phyloP scores from a whole-genome alignment of 352 stramenopile genomes.

The Globisporangium paroecandrum region DNA sequence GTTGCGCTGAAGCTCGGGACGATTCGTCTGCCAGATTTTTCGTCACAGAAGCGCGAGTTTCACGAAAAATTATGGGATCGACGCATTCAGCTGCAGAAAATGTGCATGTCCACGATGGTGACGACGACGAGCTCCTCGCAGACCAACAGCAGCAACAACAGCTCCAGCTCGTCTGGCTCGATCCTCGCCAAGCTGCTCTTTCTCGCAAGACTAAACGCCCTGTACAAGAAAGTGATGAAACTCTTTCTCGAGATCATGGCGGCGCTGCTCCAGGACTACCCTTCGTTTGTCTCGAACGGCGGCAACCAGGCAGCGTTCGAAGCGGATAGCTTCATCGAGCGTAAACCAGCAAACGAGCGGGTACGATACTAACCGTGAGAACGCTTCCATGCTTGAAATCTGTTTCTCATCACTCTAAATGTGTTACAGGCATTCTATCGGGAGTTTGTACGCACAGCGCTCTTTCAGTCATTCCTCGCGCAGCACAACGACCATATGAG shows the following conservation, averaged over 20 bases:
- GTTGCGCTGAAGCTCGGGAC: constrained; percentile 18
- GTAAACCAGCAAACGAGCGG: constrained; percentile 23
- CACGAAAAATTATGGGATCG: constrained; percentile 45
- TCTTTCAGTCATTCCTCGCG: constrained; percentile 39
- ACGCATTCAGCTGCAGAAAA: constrained; percentile 48
- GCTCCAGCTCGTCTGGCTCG: neutral
- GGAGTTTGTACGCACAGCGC: constrained; percentile 26
- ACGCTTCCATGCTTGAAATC: neutral
- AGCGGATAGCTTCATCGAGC: constrained; percentile 20
- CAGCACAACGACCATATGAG: constrained; percentile 36
- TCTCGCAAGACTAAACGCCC: constrained; percentile 19
- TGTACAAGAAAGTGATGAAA: constrained; percentile 31
- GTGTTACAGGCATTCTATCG: constrained; percentile 28
- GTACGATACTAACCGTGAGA: constrained; percentile 18
- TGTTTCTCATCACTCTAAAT: neutral
- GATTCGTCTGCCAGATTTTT: constrained; percentile 24
- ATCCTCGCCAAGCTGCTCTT: constrained; percentile 17
- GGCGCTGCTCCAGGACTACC: constrained; percentile 19
- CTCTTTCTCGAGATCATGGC: constrained; percentile 25
- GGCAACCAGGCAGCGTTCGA: constrained; percentile 21
- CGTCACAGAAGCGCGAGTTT: constrained; percentile 34
- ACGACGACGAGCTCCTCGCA: neutral
- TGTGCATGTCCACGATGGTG: constrained; percentile 22
- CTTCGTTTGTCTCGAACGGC: constrained; percentile 15
- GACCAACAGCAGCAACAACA: neutral